Conservation (phyloP, 495 filamentous ascomycete genomes). For the Hypoxylon rickii region DNA sequence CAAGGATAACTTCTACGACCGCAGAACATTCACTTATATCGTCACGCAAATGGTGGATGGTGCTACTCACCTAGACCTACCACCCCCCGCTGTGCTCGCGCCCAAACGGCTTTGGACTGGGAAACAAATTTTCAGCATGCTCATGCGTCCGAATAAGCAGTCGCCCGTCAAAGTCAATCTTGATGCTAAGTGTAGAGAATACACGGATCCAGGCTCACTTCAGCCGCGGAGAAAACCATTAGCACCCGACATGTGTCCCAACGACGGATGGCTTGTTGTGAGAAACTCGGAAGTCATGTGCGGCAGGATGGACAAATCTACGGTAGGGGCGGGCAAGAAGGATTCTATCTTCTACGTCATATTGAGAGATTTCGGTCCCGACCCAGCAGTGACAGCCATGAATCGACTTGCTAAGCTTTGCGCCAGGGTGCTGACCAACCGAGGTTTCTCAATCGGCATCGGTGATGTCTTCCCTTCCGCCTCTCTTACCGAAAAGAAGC, state of each 20-base stretch:
- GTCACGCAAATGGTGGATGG: constrained; percentile 93
- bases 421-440: constrained; percentile 82
- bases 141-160: constrained; percentile 87
- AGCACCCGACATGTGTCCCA: constrained; percentile 73
- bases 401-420: constrained; percentile 90
- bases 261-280: constrained; percentile 88
- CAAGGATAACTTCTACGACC: constrained; percentile 91
- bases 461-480: constrained; percentile 85
- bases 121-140: constrained; percentile 93
- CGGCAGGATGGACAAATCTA: constrained; percentile 96
- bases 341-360: constrained; percentile 97
- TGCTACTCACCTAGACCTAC: constrained; percentile 78
- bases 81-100: constrained; percentile 81
- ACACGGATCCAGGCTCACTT: constrained; percentile 50
- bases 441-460: constrained; percentile 96
- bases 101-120: constrained; percentile 93
- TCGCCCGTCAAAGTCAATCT: constrained; percentile 85
- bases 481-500: constrained; percentile 69
- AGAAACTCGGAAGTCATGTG: constrained; percentile 98
- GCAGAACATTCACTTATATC: constrained; percentile 82
- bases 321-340: constrained; percentile 94
- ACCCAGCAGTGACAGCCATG: constrained; percentile 88
- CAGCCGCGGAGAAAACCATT: constrained; percentile 47
- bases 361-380: constrained; percentile 88
- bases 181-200: constrained; percentile 89